Conservation (phyloP, 2,329 filamentous ascomycete species). For the Fusarium citri region DNA sequence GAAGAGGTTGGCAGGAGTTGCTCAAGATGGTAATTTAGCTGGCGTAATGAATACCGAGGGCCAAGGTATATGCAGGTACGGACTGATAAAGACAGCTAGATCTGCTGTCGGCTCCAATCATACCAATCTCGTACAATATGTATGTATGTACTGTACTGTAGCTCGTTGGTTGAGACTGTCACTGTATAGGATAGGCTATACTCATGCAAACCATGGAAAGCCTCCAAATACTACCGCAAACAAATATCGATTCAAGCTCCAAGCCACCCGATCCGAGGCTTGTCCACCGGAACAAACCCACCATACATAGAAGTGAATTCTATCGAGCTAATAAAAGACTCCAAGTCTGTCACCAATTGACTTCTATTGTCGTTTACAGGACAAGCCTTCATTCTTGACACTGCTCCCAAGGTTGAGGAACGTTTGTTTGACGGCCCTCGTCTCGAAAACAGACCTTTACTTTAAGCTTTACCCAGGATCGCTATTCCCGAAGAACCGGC, state of each 20-base stretch:
- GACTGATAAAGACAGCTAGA: not conserved
- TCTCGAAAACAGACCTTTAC: not conserved
- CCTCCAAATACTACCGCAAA: not conserved
- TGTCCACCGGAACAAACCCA: slow-evolving; percentile 9
- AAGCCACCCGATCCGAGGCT: slow-evolving; percentile 23
- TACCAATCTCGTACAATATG: not conserved
- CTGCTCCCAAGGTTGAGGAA: not conserved
- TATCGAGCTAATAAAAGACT: not conserved
- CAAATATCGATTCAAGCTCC: slow-evolving; percentile 7
- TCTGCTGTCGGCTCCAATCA: not conserved
- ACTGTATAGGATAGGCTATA: not conserved
- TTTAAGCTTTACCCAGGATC: not conserved
- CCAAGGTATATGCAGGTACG: not conserved
- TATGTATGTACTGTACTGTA: too few relatives aligned
- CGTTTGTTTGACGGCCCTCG: not conserved
- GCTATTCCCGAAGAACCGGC: not conserved
- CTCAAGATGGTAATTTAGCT: not conserved
- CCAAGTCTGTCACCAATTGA: not conserved
- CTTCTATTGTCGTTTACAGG: not conserved
- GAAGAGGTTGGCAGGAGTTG: not conserved
- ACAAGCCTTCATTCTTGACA: slow-evolving; percentile 28
- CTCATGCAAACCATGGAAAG: not conserved
- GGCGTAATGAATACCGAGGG: not conserved
- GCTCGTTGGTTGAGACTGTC: not conserved
- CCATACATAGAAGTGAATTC: not conserved